Evolutionary conservation across 768 basidiomycete species (phyloP).

Genomic region (Scleroderma citrinum): DNA sequence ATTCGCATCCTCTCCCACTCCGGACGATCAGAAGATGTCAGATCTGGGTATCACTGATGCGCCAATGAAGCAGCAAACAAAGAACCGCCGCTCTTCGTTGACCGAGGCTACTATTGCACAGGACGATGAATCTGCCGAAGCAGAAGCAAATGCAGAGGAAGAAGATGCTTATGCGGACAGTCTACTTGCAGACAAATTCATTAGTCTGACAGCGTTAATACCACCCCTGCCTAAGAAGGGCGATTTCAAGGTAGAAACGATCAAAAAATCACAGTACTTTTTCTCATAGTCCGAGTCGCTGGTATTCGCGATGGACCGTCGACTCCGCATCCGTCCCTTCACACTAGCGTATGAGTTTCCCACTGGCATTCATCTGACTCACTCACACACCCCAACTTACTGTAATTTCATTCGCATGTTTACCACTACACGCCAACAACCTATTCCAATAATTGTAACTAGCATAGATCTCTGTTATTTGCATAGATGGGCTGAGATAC

Average conservation of each 20-base stretch:
- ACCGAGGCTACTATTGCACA: background rate
- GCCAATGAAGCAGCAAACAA: background rate
- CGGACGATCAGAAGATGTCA: background rate
- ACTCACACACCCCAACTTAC: background rate
- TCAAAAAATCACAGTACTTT: slow-evolving; percentile 85
- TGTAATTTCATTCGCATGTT: background rate
- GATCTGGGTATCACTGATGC: background rate
- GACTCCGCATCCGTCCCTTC: background rate
- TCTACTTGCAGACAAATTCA: slow-evolving; percentile 49
- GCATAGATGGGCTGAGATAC: too few relatives aligned
- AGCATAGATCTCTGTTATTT: background rate
- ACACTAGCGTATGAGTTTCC: background rate
- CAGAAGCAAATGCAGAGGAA: slow-evolving; percentile 14
- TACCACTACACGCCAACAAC: background rate
- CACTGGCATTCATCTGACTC: too few relatives aligned
- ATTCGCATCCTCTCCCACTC: background rate
- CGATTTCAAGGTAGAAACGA: slow-evolving; percentile 73
- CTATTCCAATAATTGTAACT: background rate
- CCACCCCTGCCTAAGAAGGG: slow-evolving; percentile 85
- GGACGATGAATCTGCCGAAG: slow-evolving; percentile 1
- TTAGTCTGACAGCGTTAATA: slow-evolving; percentile 66
- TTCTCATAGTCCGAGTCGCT: slow-evolving; percentile 59
- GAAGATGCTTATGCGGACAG: slow-evolving; percentile 23
- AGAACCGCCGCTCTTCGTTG: slow-evolving; percentile 3
- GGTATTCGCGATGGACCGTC: background rate